Evolutionary conservation across 805 yeast species (phyloP), one percentile per base, ranked within the genome.

Genomic region (Nakazawaea ishiwadae): DNA sequence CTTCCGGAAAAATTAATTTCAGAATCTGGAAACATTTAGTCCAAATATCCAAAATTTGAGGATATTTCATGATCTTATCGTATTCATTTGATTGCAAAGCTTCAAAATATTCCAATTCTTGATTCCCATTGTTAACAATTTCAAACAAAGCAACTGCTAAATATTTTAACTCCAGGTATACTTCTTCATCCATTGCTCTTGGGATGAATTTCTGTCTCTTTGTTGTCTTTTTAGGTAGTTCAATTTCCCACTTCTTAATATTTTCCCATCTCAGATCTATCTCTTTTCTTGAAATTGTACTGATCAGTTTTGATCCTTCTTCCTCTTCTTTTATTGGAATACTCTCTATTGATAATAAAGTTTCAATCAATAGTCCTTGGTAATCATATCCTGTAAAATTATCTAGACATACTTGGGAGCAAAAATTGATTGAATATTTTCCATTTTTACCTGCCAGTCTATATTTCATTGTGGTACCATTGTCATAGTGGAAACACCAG

Each of bases 61-160:
- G 82, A 45, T 63, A 77, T 44, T 54, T 58, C 15, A 51, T 39
- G 9, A 75, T 62, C 49, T 74, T 77, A 20, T 63, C 63, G 4
- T 56, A 34, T 48, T 78, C 84, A 43, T 75, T 74, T 0, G 80
- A 69, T 51, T 79, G 83, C 9, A 79, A 60, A 4, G 54, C 45
- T 8, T 64, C 50, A 46, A 77, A 77, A 4, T 56, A 46, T 8
- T 37, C 35, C 18, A 53, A 31, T 38, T 66, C 69, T 20, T 48
- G 37, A 15, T 36, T 38, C 3, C 33, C 38, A n/a, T 37, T 51
- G 42, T 48, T 55, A 42, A 50, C 49, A 31, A 63, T 18, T 30
- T 62, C 60, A 46, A 57, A 68, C 5, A 29, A 3, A 10, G 29
- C 58, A 4, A 62, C 57, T 5, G 76, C 51, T 4, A 75, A 66